Evolutionary conservation across 805 yeast species (phyloP), one percentile per base, ranked within the genome.

Genomic region (Saturnispora diversa): DNA sequence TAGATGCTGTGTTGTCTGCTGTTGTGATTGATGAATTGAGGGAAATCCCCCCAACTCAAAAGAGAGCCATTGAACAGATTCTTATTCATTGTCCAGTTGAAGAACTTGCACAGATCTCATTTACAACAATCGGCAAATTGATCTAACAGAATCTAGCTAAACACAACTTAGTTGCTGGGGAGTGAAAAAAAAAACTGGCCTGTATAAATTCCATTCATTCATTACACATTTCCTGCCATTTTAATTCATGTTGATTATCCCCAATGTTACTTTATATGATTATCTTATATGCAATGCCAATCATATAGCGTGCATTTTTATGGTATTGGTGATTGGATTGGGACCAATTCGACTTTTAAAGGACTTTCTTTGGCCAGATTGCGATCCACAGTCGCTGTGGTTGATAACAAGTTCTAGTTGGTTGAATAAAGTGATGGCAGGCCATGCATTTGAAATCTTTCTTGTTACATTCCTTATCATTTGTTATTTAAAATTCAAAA

Each of bases 381-480:
- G 41, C 15, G 35, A 41, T 20, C 49, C 47, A 2, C 47, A 43
- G 21, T 12, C 17, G 9, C 25, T 31, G 15, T 37, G 49, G 6
- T 20, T 59, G 3, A 30, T 58, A 2, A 46, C 48, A 20, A 44
- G 60, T 7, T 30, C 35, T n/a, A 56, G 61, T 9, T 45, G 47
- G 8, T 28, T 58, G 6, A 61, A 61, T 37, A 37, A 21, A 4
- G 27, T 48, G 4, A 49, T 61, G 43, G 64, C 61, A 2, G 60
- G 59, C 7, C 50, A 52, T 27, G 52, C 59, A 13, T 60, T 60
- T 42, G 56, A 59, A 34, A 39, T 50, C 11, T 60, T 47, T 31
- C 10, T 43, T 3, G 8, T 35, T 1, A 20, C 40, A 8, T 51
- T 50, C 33, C 17, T 42, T 3, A 20, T 45, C 20, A 26, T 47